Evolutionary conservation across 495 filamentous ascomycete genomes (phyloP).

Genomic region (Paragyromitra xinjiangensis): DNA sequence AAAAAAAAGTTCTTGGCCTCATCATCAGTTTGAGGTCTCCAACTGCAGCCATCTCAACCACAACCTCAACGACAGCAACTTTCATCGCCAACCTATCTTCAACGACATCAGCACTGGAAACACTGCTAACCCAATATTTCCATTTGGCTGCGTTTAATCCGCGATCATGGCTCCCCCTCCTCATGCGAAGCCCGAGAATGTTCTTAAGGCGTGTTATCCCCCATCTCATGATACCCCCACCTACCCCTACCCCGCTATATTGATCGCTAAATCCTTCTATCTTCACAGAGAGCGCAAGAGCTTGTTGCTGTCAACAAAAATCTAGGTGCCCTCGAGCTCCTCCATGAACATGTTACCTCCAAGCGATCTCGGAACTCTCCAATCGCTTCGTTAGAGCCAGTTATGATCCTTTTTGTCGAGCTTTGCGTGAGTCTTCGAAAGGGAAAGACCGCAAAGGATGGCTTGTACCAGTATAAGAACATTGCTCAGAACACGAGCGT

Average conservation of each 20-base stretch:
- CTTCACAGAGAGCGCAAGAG: constrained; percentile 84
- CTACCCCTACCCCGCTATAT: constrained; percentile 39
- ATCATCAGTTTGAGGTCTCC: constrained; percentile 19
- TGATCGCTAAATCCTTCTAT: constrained; percentile 37
- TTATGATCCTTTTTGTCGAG: constrained; percentile 97
- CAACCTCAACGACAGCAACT: constrained; percentile 16
- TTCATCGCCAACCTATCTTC: constrained; percentile 24
- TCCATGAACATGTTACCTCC: constrained; percentile 98
- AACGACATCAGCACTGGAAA: constrained; percentile 29
- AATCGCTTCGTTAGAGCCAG: constrained; percentile 94
- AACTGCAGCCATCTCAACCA: constrained; percentile 11
- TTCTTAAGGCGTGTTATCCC: constrained; percentile 75
- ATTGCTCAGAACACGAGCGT: constrained; percentile 99
- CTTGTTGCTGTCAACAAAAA: constrained; percentile 96
- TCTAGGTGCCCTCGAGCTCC: constrained; percentile 86
- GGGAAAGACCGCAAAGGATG: constrained; percentile 97
- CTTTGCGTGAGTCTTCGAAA: constrained; percentile 95
- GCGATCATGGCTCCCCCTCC: constrained; percentile 91
- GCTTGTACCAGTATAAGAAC: constrained; percentile 99
- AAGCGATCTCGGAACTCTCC: constrained; percentile 97
- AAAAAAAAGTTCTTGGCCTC: constrained; percentile 38
- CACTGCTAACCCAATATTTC: constrained; percentile 8
- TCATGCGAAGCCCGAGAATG: constrained; percentile 98
- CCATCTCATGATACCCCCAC: constrained; percentile 19
- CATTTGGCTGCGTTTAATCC: constrained; percentile 21